Conservation (phyloP, 1,284 basidiomycete genomes). For the Leccinum pachyderme region DNA sequence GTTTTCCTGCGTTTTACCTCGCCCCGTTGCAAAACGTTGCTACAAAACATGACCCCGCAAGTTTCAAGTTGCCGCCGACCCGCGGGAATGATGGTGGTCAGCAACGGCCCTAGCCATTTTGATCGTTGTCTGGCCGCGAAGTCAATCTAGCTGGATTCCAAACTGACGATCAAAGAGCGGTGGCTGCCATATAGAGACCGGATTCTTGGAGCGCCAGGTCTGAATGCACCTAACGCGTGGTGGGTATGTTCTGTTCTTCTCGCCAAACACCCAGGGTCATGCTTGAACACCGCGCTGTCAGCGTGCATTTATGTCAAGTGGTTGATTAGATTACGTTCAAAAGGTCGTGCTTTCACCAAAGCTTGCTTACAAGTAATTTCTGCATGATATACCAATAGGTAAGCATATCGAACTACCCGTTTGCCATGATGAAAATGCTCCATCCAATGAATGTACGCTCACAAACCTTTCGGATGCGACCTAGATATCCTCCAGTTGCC, state of each 20-base stretch:
- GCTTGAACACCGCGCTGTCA: constrained; percentile 37
- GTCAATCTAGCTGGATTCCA: constrained; percentile 13
- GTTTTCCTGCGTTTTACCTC: constrained; percentile 4
- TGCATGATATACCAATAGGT: not conserved
- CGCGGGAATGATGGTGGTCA: constrained; percentile 21
- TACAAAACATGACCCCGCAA: not conserved
- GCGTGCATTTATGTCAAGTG: not conserved
- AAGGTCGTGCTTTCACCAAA: not conserved
- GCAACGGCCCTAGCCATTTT: not conserved
- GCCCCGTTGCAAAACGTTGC: not conserved
- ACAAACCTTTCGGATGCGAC: not conserved
- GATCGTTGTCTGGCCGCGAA: not conserved
- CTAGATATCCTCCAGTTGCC: not conserved
- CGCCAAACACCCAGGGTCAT: not conserved
- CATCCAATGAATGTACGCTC: constrained; percentile 1
- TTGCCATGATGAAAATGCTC: not conserved
- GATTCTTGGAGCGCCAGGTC: constrained; percentile 37
- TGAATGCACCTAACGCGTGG: constrained; percentile 41
- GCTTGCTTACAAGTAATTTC: not conserved
- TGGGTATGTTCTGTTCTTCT: constrained; percentile 12
- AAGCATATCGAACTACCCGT: not conserved
- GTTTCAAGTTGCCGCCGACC: not conserved
- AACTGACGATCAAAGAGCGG: not conserved
- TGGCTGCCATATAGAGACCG: not conserved
- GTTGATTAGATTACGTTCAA: not conserved